These are phyloP conservation scores for Neurospora sp. DNA, from an alignment of 2,329 filamentous ascomycete genomes.

Conservation along the genomic window DNA sequence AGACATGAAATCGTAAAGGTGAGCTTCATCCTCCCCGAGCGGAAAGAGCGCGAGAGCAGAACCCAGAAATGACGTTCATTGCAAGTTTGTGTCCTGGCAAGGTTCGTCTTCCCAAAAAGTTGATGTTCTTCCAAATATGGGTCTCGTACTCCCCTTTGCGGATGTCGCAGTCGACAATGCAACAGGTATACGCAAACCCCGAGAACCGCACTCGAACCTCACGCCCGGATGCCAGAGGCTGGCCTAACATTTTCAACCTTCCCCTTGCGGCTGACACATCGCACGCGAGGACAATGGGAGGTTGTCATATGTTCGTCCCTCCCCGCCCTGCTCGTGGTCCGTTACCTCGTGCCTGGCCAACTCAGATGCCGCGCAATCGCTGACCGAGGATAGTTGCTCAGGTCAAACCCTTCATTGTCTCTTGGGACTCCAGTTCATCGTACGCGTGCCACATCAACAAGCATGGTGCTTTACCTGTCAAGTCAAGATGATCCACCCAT, in stretches of 20 bases:
- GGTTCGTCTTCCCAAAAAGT: neutral
- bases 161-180: neutral
- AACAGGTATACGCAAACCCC: neutral
- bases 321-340: neutral
- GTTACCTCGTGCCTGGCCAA: conserved; percentile 2
- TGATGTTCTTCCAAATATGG: neutral
- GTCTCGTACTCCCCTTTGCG: neutral
- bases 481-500: neutral
- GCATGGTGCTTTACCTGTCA: neutral
- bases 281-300: neutral
- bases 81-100: neutral
- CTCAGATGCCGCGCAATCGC: conserved; percentile 1
- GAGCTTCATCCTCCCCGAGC: neutral
- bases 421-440: neutral
- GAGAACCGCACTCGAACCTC: neutral
- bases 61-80: neutral
- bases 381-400: neutral
- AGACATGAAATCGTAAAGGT: neutral
- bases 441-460: neutral
- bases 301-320: neutral
- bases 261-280: neutral
- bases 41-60: neutral
- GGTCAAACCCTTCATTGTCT: neutral
- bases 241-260: neutral
- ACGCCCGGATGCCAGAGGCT: neutral